Evolutionary conservation across 2,329 filamentous ascomycete species (phyloP), one percentile per base, ranked within the genome.

Genomic region (Nemania bipapillata): DNA sequence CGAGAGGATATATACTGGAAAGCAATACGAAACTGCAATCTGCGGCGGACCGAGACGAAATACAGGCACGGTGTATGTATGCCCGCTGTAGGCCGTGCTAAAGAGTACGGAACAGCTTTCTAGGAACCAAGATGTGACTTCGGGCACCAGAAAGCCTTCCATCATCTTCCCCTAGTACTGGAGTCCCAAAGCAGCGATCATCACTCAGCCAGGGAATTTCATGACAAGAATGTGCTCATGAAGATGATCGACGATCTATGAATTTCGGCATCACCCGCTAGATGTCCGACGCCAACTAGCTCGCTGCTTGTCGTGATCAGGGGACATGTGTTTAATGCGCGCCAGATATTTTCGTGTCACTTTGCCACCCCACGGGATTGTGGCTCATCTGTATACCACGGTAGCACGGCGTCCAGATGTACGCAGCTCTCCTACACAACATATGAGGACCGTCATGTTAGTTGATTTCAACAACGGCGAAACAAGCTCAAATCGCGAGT

Each of bases 291-390:
- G 3, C 47, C 15, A 15, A 28, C n/a, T 1, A 6, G n/a, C n/a
- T 15, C n/a, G n/a, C n/a, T 40, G n/a, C 40, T 37, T 20, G 30
- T 22, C 24, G 42, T 35, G 26, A 26, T 28, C 20, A 9, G 35
- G 50, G 49, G 24, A 55, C 50, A 37, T 35, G 28, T 50, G n/a
- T n/a, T n/a, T n/a, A 37, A 56, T 50, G 52, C 40, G 11, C 40
- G 20, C 28, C 20, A 55, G 52, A 49, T 20, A 22, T 40, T 28
- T 42, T 20, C 37, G 60, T 60, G 49, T n/a, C 12, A 68, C 65
- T 12, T 59, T 59, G 28, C 58, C 47, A 52, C 54, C 64, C 60
- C 60, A 49, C 55, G 60, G 59, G 47, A 67, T 60, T 49, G 60
- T 40, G 40, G 55, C 60, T 49, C 12, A 28, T 57, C 11, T 20